Conservation (phyloP, 169 alveolate species). For the Eimeria praecox region DNA sequence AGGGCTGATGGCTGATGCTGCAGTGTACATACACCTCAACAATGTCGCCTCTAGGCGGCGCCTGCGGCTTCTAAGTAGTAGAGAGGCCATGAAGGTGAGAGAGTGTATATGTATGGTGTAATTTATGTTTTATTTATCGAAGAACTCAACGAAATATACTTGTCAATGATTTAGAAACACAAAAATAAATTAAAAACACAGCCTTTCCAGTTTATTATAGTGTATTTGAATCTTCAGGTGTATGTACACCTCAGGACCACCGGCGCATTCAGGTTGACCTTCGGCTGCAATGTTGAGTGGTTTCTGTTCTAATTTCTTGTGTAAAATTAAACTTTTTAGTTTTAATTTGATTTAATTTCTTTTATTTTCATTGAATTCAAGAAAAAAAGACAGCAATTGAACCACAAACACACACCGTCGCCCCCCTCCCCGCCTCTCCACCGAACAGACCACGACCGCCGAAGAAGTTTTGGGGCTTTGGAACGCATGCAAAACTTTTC, state of each 20-base stretch:
- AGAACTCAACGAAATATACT: too few species aligned
- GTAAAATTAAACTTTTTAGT: too few species aligned
- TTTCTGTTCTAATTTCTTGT: too few species aligned
- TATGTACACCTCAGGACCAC: background rate
- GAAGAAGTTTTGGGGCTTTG: too few species aligned
- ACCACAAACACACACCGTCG: background rate
- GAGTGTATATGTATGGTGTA: background rate
- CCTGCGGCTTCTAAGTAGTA: background rate
- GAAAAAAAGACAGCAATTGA: too few species aligned
- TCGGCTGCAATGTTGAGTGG: background rate
- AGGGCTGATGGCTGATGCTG: background rate
- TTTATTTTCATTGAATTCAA: too few species aligned
- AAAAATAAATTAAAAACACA: background rate
- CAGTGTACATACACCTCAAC: background rate
- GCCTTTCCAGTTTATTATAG: too few species aligned
- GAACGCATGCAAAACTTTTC: background rate
- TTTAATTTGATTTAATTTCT: background rate
- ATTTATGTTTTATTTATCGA: background rate
- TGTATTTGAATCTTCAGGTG: background rate
- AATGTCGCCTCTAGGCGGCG: background rate
- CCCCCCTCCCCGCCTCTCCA: background rate
- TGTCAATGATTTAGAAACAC: too few species aligned
- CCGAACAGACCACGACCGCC: background rate
- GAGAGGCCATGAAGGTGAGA: background rate
- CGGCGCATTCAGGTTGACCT: background rate